phyloP scores from a whole-genome alignment of 495 filamentous ascomycete species.

The Tuber calosporum region DNA sequence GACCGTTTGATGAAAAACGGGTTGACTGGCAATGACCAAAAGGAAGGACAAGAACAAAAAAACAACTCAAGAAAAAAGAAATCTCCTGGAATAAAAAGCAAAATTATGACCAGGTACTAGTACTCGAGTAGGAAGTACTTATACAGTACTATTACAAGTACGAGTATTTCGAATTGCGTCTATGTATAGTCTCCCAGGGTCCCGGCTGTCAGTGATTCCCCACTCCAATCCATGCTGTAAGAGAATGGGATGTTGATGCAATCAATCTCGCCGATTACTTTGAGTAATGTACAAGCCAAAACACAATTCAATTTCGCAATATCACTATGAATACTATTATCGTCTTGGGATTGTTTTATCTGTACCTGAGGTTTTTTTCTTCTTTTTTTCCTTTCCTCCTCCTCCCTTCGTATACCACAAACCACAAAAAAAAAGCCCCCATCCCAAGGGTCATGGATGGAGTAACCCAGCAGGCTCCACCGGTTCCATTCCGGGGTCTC shows the following conservation, averaged over 20 bases:
- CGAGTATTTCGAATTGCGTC: background rate
- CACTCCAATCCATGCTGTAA: background rate
- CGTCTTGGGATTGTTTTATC: background rate
- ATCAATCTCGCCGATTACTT: background rate
- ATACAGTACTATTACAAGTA: too few relatives aligned
- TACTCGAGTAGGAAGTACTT: too few relatives aligned
- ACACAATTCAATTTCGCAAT: constrained; percentile 3
- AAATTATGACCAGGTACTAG: background rate
- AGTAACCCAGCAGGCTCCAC: background rate
- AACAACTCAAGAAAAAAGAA: background rate
- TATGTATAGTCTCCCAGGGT: background rate
- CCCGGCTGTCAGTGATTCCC: constrained; percentile 1
- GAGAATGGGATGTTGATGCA: background rate
- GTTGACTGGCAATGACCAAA: background rate
- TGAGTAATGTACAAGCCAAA: background rate
- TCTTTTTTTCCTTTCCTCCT: background rate
- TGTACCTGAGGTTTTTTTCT: background rate
- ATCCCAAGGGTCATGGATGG: background rate
- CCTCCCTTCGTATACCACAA: background rate
- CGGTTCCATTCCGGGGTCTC: background rate
- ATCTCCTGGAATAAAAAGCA: background rate
- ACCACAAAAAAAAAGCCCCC: background rate
- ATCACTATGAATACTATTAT: background rate
- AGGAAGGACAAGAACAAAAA: background rate
- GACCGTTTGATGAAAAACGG: constrained; percentile 2